These are phyloP conservation scores for Alloteropsis semialata DNA, from an alignment of 176 grass and related monocot genomes.

Conservation along the genomic window DNA sequence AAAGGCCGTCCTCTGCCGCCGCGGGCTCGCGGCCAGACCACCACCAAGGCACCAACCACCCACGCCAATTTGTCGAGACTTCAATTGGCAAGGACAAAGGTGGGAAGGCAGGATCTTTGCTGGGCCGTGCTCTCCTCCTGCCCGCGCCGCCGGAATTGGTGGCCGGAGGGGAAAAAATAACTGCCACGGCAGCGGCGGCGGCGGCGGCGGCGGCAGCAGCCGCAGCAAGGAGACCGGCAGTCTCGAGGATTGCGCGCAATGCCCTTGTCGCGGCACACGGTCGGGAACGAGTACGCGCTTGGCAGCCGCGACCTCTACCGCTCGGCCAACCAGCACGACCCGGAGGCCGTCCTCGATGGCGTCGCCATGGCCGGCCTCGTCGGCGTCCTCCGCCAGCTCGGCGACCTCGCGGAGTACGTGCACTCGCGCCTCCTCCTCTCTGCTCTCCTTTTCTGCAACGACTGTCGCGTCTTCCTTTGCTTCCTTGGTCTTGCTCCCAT, in stretches of 20 bases:
- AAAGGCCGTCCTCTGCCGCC: neutral
- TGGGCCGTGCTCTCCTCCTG: conserved; percentile 5
- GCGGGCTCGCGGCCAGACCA: neutral
- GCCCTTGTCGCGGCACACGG: conserved; percentile 67
- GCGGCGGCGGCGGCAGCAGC: neutral
- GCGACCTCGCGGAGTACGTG: conserved; percentile 82
- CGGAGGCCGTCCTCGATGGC: conserved; percentile 83
- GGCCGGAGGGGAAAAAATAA: neutral
- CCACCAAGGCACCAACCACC: neutral
- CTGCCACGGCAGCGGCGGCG: conserved; percentile 20
- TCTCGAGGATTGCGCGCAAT: conserved; percentile 33
- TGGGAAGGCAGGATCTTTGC: neutral
- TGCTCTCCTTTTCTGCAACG: neutral
- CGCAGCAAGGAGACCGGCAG: neutral
- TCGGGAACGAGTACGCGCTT: conserved; percentile 75
- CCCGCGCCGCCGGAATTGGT: conserved; percentile 1
- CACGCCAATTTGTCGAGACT: neutral
- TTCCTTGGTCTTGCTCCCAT: neutral
- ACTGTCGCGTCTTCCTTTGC: neutral
- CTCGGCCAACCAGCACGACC: conserved; percentile 57
- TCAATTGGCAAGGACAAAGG: neutral
- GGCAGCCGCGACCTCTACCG: conserved; percentile 57
- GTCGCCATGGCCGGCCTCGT: conserved; percentile 82
- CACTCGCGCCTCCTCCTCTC: neutral
- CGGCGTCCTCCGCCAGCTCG: conserved; percentile 87